A percentile compares a stretch with the other conserved stretches of the same genome.
These are phyloP conservation scores for Candida golubevii DNA, from an alignment of 805 yeast genomes.

Conservation along the genomic window DNA sequence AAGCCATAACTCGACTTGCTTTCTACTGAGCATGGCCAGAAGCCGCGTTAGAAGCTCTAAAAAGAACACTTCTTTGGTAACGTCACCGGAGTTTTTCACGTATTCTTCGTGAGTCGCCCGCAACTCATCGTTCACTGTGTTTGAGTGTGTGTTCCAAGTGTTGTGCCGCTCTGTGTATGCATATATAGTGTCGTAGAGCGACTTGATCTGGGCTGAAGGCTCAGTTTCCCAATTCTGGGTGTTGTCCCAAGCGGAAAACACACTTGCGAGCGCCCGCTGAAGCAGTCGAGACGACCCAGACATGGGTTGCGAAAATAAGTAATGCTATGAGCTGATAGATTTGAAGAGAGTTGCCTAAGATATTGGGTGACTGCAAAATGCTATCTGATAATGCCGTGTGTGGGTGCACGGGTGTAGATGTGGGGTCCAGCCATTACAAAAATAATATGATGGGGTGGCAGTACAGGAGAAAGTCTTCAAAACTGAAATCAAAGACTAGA, in stretches of 20 bases:
- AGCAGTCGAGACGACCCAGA: constrained; percentile 16
- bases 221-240: constrained; percentile 8
- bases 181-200: constrained; percentile 12
- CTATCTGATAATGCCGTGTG: no score
- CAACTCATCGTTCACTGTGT: constrained; percentile 34
- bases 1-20: constrained; percentile 44
- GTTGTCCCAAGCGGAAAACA: constrained; percentile 13
- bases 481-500: no score
- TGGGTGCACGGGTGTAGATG: constrained; percentile 3
- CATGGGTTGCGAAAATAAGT: constrained; percentile 4
- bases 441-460: no score
- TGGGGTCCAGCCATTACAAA: no score
- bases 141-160: constrained; percentile 26
- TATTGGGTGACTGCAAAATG: not conserved
- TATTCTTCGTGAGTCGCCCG: constrained; percentile 29
- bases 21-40: constrained; percentile 26
- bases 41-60: constrained; percentile 34
- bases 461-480: no score
- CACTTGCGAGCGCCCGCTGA: constrained; percentile 11
- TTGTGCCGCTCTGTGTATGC: constrained; percentile 28
- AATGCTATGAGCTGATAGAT: not conserved
- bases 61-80: constrained; percentile 34
- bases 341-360: not conserved
- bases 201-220: constrained; percentile 9
- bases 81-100: constrained; percentile 25